Percentiles rank a stretch among this genome's conserved stretches.
Conservation (phyloP, 192 early-diverging fungal genomes). For the Coemansia sp. region DNA sequence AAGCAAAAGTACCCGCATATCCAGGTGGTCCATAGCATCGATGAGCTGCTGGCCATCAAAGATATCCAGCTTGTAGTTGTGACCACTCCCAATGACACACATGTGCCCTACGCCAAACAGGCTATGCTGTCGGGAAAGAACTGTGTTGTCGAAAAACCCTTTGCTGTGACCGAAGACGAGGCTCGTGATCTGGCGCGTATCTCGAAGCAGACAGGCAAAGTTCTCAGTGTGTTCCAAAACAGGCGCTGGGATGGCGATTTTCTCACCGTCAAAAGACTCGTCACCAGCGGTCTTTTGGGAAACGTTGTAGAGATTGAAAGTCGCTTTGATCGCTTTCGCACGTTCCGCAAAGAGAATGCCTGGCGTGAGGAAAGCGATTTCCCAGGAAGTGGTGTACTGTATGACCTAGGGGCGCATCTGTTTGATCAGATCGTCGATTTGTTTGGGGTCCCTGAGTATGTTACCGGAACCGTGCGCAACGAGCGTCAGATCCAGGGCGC, state of each 20-base stretch:
- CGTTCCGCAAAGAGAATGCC: constrained; percentile 61
- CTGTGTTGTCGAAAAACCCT: constrained; percentile 79
- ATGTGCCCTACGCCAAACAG: constrained; percentile 60
- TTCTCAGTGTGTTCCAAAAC: constrained; percentile 77
- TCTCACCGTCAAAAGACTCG: constrained; percentile 65
- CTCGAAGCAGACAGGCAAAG: constrained; percentile 57
- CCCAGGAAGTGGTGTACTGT: constrained; percentile 71
- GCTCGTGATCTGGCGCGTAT: constrained; percentile 60
- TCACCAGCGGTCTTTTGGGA: constrained; percentile 59
- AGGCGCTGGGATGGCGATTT: constrained; percentile 83
- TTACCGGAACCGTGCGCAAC: constrained; percentile 63
- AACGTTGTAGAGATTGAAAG: constrained; percentile 71
- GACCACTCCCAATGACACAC: constrained; percentile 68
- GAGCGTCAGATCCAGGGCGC: constrained; percentile 61
- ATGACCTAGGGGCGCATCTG: constrained; percentile 68
- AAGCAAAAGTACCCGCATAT: constrained; percentile 55
- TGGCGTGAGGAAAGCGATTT: constrained; percentile 66
- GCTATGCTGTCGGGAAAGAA: constrained; percentile 67
- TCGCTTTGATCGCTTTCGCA: constrained; percentile 74
- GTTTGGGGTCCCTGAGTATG: constrained; percentile 65
- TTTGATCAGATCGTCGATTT: constrained; percentile 67
- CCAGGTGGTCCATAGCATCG: constrained; percentile 49
- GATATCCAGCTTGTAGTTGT: constrained; percentile 72
- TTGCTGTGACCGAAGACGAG: constrained; percentile 62
- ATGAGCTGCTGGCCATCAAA: constrained; percentile 56